A percentile compares a stretch with the other conserved stretches of the same genome.
Conservation (phyloP, 805 yeast genomes). For the Candida sphagnicola region DNA sequence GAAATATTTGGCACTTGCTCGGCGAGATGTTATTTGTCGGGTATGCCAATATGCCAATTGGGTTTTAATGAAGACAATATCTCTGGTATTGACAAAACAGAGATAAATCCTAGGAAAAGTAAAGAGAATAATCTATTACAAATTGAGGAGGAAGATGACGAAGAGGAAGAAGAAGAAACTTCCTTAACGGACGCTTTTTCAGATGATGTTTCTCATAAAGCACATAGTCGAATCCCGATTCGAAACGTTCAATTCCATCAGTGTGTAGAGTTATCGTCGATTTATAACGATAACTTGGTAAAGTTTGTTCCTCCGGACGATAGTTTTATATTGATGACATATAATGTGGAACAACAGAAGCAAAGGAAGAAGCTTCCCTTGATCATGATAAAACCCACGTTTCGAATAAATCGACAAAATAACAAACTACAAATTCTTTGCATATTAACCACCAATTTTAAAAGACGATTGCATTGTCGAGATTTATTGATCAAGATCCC, state of each 20-base stretch:
- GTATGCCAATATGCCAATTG: conserved; percentile 40
- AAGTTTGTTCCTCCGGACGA: conserved; percentile 84
- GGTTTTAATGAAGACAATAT: conserved; percentile 39
- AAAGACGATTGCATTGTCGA: conserved; percentile 30
- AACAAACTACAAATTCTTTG: conserved; percentile 32
- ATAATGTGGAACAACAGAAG: conserved; percentile 39
- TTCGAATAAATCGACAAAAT: conserved; percentile 17
- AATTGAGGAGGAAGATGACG: conserved; percentile 10
- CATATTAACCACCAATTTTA: conserved; percentile 30
- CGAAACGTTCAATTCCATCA: conserved; percentile 44
- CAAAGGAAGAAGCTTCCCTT: conserved; percentile 38
- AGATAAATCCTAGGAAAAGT: not conserved
- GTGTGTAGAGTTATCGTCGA: conserved; percentile 71
- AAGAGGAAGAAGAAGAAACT: conserved; percentile 7
- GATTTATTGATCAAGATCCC: conserved; percentile 30
- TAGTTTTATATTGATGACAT: conserved; percentile 33
- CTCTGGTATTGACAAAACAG: conserved; percentile 21
- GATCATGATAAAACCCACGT: conserved; percentile 39
- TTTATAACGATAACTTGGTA: conserved; percentile 64
- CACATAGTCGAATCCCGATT: conserved; percentile 23
- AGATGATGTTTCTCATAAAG: conserved; percentile 1
- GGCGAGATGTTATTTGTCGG: conserved; percentile 38
- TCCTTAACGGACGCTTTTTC: not conserved
- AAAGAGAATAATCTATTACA: not conserved
- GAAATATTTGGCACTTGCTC: conserved; percentile 31